Evolutionary conservation across 2,329 filamentous ascomycete genomes (phyloP).

Genomic region (Penicillium psychrosexuale): DNA sequence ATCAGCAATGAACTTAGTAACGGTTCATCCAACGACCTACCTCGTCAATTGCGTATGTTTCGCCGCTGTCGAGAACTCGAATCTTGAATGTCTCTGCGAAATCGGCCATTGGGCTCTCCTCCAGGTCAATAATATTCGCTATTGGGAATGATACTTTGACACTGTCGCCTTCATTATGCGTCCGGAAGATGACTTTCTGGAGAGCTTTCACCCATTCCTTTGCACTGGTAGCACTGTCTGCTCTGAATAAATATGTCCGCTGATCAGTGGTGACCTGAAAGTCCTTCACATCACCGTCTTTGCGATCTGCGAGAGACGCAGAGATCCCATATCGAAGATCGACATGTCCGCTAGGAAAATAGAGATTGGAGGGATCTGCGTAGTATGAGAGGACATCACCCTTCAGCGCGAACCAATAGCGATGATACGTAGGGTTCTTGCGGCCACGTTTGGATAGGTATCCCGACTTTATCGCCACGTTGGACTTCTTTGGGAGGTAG

Average conservation of each 20-base stretch:
- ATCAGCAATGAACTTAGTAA: constrained; percentile 14
- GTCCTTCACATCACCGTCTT: constrained; percentile 67
- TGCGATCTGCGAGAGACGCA: constrained; percentile 65
- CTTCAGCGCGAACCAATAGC: constrained; percentile 91
- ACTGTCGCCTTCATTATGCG: constrained; percentile 93
- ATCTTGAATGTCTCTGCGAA: constrained; percentile 94
- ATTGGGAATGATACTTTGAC: constrained; percentile 93
- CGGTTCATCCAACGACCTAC: constrained; percentile 43
- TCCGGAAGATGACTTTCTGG: constrained; percentile 91
- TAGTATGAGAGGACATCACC: constrained; percentile 92
- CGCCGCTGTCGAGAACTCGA: constrained; percentile 85
- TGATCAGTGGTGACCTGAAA: constrained; percentile 82
- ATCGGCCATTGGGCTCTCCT: constrained; percentile 85
- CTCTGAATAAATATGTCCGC: constrained; percentile 80
- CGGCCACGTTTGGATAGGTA: constrained; percentile 85
- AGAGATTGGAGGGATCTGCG: constrained; percentile 74
- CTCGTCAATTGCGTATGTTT: constrained; percentile 94
- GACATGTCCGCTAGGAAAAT: constrained; percentile 88
- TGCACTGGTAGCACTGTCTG: constrained; percentile 81
- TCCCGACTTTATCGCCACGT: constrained; percentile 77
- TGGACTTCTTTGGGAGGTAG: constrained; percentile 88
- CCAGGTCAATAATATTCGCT: constrained; percentile 84
- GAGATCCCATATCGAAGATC: constrained; percentile 90
- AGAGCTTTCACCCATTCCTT: constrained; percentile 96
- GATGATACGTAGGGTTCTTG: constrained; percentile 79